Percentiles rank a stretch among this genome's conserved stretches.
phyloP scores from a whole-genome alignment of 208 protist genomes.

The Acanthamoeba quina region DNA sequence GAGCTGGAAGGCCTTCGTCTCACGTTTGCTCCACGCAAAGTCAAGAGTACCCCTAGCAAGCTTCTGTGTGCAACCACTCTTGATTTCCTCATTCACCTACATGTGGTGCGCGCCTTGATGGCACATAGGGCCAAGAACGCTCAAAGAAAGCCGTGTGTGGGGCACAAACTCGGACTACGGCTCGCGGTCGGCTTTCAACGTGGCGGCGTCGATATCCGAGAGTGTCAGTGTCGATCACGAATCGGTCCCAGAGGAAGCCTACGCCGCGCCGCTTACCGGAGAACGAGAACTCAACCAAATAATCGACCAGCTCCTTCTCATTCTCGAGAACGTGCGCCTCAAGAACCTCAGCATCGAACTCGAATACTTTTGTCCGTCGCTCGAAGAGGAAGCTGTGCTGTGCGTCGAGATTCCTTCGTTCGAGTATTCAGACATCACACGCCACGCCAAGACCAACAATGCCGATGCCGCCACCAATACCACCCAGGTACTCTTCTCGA shows the following conservation, averaged over 20 bases:
- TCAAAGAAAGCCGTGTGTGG: conserved; percentile 40
- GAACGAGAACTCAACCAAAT: conserved; percentile 62
- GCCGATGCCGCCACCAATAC: background rate
- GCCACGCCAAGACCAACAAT: conserved; percentile 9
- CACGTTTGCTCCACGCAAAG: conserved; percentile 31
- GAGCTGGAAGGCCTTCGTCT: conserved; percentile 57
- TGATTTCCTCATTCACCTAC: background rate
- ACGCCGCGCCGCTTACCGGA: conserved; percentile 8
- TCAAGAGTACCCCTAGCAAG: background rate
- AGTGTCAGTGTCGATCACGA: conserved; percentile 7
- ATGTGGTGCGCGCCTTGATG: background rate
- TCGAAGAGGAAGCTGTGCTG: conserved; percentile 25
- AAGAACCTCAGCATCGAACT: conserved; percentile 58
- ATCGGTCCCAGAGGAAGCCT: background rate
- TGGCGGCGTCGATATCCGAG: conserved; percentile 28
- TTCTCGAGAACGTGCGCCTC: conserved; percentile 72
- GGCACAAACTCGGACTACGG: conserved; percentile 65
- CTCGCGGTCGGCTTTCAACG: conserved; percentile 33
- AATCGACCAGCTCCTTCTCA: conserved; percentile 70
- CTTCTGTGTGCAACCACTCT: background rate
- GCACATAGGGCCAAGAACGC: background rate
- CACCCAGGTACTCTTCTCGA: background rate
- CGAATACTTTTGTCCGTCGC: conserved; percentile 56
- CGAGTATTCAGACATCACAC: conserved; percentile 69
- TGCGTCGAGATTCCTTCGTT: conserved; percentile 64